Evolutionary conservation across 169 alveolate genomes (phyloP).

Genomic region (Plasmodium chabaudi): DNA sequence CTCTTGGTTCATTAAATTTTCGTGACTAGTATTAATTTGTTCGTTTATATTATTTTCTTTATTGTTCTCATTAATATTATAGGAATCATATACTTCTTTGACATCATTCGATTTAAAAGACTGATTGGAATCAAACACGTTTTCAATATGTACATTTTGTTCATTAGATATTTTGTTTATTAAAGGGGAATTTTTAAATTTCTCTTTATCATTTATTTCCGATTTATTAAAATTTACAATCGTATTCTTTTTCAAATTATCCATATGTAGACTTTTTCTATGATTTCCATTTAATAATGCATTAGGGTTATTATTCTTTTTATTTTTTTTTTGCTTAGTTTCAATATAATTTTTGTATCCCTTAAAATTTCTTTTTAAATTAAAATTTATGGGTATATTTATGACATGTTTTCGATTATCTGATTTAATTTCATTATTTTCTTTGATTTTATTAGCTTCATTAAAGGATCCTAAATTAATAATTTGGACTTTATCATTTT

Average conservation of each 20-base stretch:
- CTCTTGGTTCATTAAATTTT: neutral
- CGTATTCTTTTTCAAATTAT: slow-evolving; percentile 5
- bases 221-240: slow-evolving; percentile 8
- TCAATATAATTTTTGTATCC: slow-evolving; percentile 9
- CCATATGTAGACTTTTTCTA: neutral
- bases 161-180: slow-evolving; percentile 12
- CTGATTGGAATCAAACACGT: slow-evolving; percentile 15
- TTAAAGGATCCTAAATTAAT: neutral
- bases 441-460: neutral
- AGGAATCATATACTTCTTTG: neutral
- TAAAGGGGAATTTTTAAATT: slow-evolving; percentile 25
- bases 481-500: neutral
- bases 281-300: neutral
- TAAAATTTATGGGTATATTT: slow-evolving; percentile 48
- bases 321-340: neutral
- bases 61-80: too few relatives aligned
- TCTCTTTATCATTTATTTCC: slow-evolving; percentile 13
- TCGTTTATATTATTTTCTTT: neutral
- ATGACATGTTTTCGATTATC: slow-evolving; percentile 9
- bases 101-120: slow-evolving; percentile 13
- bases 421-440: slow-evolving; percentile 2
- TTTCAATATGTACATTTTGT: slow-evolving; percentile 36
- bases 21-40: neutral
- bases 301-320: slow-evolving; percentile 1
- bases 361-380: slow-evolving; percentile 28